Evolutionary conservation across 1,284 basidiomycete genomes (phyloP), one percentile per base, ranked within the genome.

Genomic region (Moesziomyces antarcticus): DNA sequence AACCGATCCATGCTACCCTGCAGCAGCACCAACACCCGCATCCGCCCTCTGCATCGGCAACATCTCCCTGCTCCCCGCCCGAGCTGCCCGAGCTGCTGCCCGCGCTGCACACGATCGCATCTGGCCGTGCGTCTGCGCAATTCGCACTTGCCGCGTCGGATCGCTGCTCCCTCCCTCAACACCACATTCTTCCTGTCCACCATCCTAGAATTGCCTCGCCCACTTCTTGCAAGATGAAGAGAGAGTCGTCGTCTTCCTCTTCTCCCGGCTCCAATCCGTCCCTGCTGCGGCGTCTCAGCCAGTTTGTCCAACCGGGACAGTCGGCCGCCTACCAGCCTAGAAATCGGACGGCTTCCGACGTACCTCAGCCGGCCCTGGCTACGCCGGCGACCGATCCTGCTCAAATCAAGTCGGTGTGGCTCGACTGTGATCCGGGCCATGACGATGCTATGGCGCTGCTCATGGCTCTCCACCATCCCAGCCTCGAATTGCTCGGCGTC

Each of bases 371-470:
- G n/a, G 42, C 63, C 14, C 42, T 48, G 6, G 43, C 55, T 3
- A 54, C 58, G 16, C 16, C 49, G 8, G 30, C 50, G 3, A 55
- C 40, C 16, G 40, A 59, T 55, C 49, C 47, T n/a, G 42, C 27
- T 35, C 35, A 35, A 9, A 35, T 66, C 64, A 78, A 78, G 42
- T 56, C 75, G 30, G 16, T 79, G 21, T 79, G 77, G 78, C 69
- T 80, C 27, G 78, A 80, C 57, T 76, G 73, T 51, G 78, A 80
- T 46, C 77, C 78, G 7, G 79, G 79, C 13, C 79, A 80, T 35
- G 79, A 80, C 50, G 79, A 80, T 65, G 79, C 79, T 4, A 66
- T 80, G 27, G 78, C 78, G 1, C 27, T 81, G 22, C 62, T 80
- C 14, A 62, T 81, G 45, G 78, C 79, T 5, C 50, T 79, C n/a